Evolutionary conservation across 768 basidiomycete species (phyloP).

Genomic region (Lanmaoa pseudosensibilis): DNA sequence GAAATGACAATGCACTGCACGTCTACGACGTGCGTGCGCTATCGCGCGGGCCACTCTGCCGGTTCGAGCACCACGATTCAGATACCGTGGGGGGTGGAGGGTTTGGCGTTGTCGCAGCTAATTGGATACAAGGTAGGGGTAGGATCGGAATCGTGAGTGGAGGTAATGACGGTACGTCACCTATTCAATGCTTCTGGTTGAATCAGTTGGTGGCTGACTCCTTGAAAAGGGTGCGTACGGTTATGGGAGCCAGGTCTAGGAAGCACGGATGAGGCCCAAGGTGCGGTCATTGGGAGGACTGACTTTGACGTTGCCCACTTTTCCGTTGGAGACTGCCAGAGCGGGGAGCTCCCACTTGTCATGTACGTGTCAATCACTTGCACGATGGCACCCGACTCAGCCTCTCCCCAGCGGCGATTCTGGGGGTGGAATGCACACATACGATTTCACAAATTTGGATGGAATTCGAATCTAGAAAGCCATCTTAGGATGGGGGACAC

Average conservation of each 20-base stretch:
- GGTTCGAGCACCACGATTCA: constrained; percentile 48
- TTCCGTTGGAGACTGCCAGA: constrained; percentile 53
- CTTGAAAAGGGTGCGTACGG: constrained; percentile 59
- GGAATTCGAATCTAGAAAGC: constrained; percentile 23
- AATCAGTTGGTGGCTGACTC: constrained; percentile 1
- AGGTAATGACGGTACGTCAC: constrained; percentile 58
- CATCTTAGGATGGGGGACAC: no score
- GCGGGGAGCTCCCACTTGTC: constrained; percentile 55
- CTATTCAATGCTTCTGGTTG: background rate
- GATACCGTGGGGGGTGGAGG: constrained; percentile 27
- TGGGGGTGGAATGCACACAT: constrained; percentile 49
- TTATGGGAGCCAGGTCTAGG: constrained; percentile 62
- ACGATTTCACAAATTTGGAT: constrained; percentile 33
- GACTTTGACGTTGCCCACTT: constrained; percentile 60
- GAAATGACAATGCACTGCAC: constrained; percentile 58
- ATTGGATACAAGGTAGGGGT: constrained; percentile 50
- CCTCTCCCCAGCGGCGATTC: constrained; percentile 44
- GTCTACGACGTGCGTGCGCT: constrained; percentile 65
- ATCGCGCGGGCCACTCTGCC: constrained; percentile 43
- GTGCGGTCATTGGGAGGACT: constrained; percentile 49
- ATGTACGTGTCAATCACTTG: constrained; percentile 46
- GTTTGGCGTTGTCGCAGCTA: constrained; percentile 52
- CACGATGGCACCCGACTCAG: constrained; percentile 21
- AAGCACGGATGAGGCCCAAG: constrained; percentile 40
- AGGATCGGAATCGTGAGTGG: constrained; percentile 57